Evolutionary conservation across 2,329 filamentous ascomycete species (phyloP), one percentile per base, ranked within the genome.

Genomic region (Didymellaceae sp.): DNA sequence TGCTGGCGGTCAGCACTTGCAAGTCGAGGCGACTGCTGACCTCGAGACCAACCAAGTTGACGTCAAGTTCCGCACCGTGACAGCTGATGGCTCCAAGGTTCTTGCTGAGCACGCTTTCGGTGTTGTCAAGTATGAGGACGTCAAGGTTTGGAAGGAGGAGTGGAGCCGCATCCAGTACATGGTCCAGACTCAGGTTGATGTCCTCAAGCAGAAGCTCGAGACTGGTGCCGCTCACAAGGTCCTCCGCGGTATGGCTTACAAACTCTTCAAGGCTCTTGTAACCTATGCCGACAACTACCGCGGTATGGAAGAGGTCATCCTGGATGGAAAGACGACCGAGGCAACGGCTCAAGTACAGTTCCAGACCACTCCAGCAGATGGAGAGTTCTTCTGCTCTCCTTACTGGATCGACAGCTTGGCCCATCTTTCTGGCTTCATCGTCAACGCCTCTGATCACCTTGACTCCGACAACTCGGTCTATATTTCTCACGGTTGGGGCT

Each of bases 231-330:
- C 87, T 21, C 87, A 88, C 68, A 88, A 89, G 74, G 82, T 91
- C 55, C 83, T 87, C 40, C 85, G 87, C 20, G 87, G 87, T 25
- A 83, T 91, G 76, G 86, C 87, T 11, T 94, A 94, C 80, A 92
- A 91, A 75, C 80, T 87, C 42, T 84, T 84, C 75, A 80, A 80
- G 63, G 77, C 80, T 44, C 74, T 84, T 24, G 82, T 84, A 28
- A 79, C 78, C 40, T 85, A 85, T 59, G 77, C 80, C 49, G 75
- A 78, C 49, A 81, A 79, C 61, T 85, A 82, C 69, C 78, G 80
- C 45, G 81, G 80, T 40, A 84, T 85, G 74, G 75, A 81, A 35
- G 81, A 84, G 60, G 82, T 84, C 38, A 81, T 84, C 40, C 74
- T 84, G 9, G 80, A 84, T 62, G 79, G 80, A 51, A 77, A 79